Percentiles rank a stretch among this genome's conserved stretches.
These are phyloP conservation scores for Lasiodiplodia gonubiensis DNA, from an alignment of 2,329 filamentous ascomycete species.

Conservation along the genomic window DNA sequence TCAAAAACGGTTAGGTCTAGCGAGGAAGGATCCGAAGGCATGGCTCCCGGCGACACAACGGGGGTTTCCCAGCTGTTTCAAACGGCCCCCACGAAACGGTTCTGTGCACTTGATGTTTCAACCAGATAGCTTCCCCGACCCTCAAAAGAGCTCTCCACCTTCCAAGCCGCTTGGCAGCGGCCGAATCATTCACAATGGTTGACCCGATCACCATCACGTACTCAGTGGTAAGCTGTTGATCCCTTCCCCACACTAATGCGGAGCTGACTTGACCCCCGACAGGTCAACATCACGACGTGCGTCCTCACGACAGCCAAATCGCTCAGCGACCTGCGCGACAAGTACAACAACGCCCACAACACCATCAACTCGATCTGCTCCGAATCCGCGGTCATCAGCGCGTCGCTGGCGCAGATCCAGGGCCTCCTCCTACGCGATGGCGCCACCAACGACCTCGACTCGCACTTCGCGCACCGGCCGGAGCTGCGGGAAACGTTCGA, in stretches of 20 bases:
- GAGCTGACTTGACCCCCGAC: not conserved
- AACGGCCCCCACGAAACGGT: not conserved
- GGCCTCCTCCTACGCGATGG: conserved; percentile 38
- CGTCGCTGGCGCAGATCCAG: conserved; percentile 42
- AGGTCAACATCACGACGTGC: conserved; percentile 35
- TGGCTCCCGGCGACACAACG: not conserved
- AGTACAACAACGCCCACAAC: conserved; percentile 40
- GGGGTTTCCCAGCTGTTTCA: not conserved
- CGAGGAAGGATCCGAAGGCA: not conserved
- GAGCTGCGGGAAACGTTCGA: conserved; percentile 42
- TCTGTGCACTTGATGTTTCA: not conserved
- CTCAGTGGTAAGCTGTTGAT: not conserved
- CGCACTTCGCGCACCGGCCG: conserved; percentile 36
- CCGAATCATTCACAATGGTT: not conserved
- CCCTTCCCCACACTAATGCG: not conserved
- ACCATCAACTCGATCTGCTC: conserved; percentile 43
- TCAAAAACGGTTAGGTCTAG: not conserved
- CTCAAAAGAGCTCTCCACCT: not conserved
- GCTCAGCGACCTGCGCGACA: conserved; percentile 39
- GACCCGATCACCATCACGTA: not conserved
- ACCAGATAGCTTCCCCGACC: not conserved
- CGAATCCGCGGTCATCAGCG: conserved; percentile 43
- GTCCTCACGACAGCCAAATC: conserved; percentile 40
- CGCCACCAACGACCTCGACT: not conserved
- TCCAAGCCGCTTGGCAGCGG: not conserved